phyloP scores from a whole-genome alignment of 75 land plant genomes.

The Larix kaempferi region DNA sequence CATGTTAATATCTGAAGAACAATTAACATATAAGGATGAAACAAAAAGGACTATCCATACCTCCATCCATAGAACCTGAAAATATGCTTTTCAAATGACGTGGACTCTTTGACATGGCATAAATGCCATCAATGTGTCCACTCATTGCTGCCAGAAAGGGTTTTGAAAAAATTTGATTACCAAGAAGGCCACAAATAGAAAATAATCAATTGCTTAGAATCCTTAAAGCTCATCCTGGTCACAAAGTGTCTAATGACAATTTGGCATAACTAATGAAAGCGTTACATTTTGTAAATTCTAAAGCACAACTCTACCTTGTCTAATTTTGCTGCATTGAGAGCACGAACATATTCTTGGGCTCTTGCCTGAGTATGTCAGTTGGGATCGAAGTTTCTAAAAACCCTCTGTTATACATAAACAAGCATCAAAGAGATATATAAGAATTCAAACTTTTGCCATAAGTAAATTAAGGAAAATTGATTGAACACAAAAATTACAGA shows the following conservation, averaged over 20 bases:
- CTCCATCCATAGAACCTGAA: slow-evolving; percentile 99
- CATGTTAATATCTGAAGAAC: not conserved
- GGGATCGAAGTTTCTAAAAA: slow-evolving; percentile 77
- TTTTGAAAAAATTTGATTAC: slow-evolving; percentile 72
- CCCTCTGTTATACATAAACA: slow-evolving; percentile 42
- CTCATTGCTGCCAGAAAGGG: slow-evolving; percentile 91
- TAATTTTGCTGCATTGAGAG: slow-evolving; percentile 89
- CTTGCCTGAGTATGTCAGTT: slow-evolving; percentile 74
- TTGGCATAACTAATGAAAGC: not conserved
- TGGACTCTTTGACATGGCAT: slow-evolving; percentile 91
- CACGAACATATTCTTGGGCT: slow-evolving; percentile 79
- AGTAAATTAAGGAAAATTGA: not conserved
- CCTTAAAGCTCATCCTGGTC: not conserved
- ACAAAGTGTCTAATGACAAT: not conserved
- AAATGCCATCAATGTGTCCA: slow-evolving; percentile 83
- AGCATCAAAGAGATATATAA: not conserved
- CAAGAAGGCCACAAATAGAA: not conserved
- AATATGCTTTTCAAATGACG: slow-evolving; percentile 74
- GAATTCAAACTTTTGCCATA: not conserved
- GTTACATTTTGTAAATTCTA: not conserved
- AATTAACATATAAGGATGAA: not conserved
- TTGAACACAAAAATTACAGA: not conserved
- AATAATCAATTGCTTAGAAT: not conserved
- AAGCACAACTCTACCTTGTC: slow-evolving; percentile 61
- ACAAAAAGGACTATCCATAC: slow-evolving; percentile 22